Conservation (phyloP, 306 rosid genomes). For the Oxytropis ochrocephala region DNA sequence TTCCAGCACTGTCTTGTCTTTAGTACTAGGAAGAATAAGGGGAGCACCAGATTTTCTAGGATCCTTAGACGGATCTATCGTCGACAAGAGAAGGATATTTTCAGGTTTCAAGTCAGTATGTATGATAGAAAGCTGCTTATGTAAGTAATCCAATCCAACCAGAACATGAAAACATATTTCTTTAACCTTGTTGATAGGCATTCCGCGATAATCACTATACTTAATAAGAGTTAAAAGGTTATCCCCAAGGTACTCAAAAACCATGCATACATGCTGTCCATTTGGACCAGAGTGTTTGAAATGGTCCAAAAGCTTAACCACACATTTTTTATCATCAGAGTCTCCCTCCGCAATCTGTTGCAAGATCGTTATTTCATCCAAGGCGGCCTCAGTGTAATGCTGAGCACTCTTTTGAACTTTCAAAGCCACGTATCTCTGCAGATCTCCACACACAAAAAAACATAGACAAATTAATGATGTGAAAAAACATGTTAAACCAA, state of each 20-base stretch:
- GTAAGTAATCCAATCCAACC: constrained; percentile 95
- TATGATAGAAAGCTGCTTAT: constrained; percentile 83
- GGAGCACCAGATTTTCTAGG: constrained; percentile 62
- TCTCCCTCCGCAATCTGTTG: constrained; percentile 93
- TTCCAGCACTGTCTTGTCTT: constrained; percentile 50
- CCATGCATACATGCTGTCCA: constrained; percentile 96
- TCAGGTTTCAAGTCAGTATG: constrained; percentile 97
- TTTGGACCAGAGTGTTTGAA: constrained; percentile 95
- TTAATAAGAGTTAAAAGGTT: constrained; percentile 85
- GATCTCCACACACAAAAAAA: constrained; percentile 16
- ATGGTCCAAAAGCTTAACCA: constrained; percentile 94
- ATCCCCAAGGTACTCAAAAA: constrained; percentile 92
- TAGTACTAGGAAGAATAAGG: constrained; percentile 53
- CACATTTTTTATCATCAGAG: constrained; percentile 71
- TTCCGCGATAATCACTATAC: constrained; percentile 74
- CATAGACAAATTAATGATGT: neutral
- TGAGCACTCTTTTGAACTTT: constrained; percentile 98
- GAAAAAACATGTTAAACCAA: neutral
- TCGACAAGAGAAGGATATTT: constrained; percentile 70
- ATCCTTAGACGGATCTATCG: constrained; percentile 82
- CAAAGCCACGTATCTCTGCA: constrained; percentile 83
- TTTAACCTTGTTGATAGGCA: constrained; percentile 76
- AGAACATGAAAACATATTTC: constrained; percentile 81
- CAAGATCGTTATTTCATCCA: constrained; percentile 92
- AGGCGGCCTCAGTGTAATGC: constrained; percentile 94